phyloP scores from a whole-genome alignment of 2,329 filamentous ascomycete species.

The Monosporascus sp. region DNA sequence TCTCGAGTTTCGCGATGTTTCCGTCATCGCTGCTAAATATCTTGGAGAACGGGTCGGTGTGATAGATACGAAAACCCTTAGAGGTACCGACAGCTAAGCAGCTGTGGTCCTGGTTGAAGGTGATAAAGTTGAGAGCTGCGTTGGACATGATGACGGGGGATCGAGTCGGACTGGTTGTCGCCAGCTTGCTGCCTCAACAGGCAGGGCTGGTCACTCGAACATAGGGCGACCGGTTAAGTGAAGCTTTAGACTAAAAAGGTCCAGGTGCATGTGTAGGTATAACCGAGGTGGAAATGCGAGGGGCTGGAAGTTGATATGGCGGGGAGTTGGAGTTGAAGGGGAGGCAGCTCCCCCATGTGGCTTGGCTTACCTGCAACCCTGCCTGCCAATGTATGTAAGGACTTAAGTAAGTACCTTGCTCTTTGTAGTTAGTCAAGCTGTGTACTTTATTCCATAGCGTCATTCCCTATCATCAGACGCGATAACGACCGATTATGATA shows the following conservation, averaged over 20 bases:
- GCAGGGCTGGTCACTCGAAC: neutral
- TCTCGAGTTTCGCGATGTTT: constrained; percentile 94
- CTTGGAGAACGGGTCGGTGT: constrained; percentile 92
- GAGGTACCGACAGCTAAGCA: constrained; percentile 92
- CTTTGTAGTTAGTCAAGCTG: neutral
- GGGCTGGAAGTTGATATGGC: neutral
- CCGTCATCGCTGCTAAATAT: constrained; percentile 92
- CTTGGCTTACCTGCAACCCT: too few species aligned
- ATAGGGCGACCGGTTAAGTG: neutral
- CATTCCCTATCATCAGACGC: too few species aligned
- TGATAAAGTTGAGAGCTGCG: constrained; percentile 90
- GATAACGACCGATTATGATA: too few species aligned
- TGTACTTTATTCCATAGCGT: too few species aligned
- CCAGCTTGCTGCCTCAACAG: neutral
- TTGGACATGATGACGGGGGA: constrained; percentile 49
- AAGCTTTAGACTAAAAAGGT: neutral
- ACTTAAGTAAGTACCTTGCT: neutral
- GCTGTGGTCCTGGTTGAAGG: constrained; percentile 98
- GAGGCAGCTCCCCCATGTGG: too few species aligned
- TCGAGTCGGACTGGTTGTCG: neutral
- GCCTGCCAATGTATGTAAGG: too few species aligned
- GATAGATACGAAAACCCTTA: constrained; percentile 92
- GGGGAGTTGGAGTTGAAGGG: neutral
- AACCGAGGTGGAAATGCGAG: neutral
- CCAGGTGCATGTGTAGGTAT: neutral